Conservation (phyloP, 208 protist genomes). For the Acanthamoeba comandoni region DNA sequence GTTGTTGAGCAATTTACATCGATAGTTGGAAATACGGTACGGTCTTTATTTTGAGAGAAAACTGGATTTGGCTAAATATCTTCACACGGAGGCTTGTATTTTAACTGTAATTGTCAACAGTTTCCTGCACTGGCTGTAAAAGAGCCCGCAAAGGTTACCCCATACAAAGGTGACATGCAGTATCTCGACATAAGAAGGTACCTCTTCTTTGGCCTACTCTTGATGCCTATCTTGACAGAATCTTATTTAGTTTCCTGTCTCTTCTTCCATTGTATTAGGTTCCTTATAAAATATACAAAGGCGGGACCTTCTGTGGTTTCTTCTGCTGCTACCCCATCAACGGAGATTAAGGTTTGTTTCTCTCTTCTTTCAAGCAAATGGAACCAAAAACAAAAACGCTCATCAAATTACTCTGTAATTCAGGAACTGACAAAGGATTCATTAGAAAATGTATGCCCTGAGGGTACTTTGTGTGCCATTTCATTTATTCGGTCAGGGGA, state of each 20-base stretch:
- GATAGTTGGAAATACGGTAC: constrained; percentile 1
- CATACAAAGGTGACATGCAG: constrained; percentile 1
- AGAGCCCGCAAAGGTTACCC: constrained; percentile 25
- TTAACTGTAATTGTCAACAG: background rate
- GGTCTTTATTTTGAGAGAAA: background rate
- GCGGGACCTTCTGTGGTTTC: too few relatives aligned
- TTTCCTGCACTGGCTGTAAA: constrained; percentile 38
- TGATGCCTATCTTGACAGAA: background rate
- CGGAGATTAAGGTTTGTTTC: background rate
- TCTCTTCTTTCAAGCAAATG: background rate
- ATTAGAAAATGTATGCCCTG: background rate
- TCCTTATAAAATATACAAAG: background rate
- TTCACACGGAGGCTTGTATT: background rate
- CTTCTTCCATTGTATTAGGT: constrained; percentile 1
- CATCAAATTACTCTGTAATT: background rate
- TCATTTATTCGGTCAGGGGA: background rate
- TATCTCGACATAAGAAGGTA: constrained; percentile 32
- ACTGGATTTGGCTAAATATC: background rate
- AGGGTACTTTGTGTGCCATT: constrained; percentile 31
- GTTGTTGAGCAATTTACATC: constrained; percentile 18
- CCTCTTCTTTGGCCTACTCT: background rate
- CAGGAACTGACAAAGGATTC: constrained; percentile 24
- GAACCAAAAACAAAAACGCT: background rate
- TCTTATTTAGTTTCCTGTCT: background rate
- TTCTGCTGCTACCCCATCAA: too few relatives aligned